Evolutionary conservation across 75 land plant genomes (phyloP).

Genomic region (Cunninghamia lanceolata): DNA sequence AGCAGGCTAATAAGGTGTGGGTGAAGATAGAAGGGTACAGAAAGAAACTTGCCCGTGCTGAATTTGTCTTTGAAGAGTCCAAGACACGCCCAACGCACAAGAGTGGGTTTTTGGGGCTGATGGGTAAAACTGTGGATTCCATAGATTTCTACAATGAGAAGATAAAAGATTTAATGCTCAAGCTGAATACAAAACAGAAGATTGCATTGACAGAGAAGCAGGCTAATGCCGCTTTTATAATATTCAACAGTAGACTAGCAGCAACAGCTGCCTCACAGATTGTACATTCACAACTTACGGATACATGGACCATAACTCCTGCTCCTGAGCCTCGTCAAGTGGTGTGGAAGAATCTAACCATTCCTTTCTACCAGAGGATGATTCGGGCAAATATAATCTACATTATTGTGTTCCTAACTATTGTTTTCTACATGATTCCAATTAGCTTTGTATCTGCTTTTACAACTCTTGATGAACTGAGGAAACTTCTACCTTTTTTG

Average conservation of each 20-base stretch:
- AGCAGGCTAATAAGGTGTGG: slow-evolving; percentile 64
- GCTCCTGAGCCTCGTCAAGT: slow-evolving; percentile 90
- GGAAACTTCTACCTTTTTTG: slow-evolving; percentile 62
- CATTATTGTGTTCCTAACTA: slow-evolving; percentile 50
- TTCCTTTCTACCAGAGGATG: slow-evolving; percentile 39
- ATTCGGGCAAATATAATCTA: slow-evolving; percentile 53
- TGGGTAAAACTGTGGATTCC: slow-evolving; percentile 74
- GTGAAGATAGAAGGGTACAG: slow-evolving; percentile 54
- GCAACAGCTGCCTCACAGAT: slow-evolving; percentile 76
- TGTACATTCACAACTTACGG: slow-evolving; percentile 51
- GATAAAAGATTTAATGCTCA: slow-evolving; percentile 49
- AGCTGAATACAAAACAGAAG: slow-evolving; percentile 58
- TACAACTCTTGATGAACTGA: slow-evolving; percentile 66
- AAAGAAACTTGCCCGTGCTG: slow-evolving; percentile 70
- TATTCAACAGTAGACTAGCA: slow-evolving; percentile 65
- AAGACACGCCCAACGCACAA: slow-evolving; percentile 59
- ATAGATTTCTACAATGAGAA: slow-evolving; percentile 59
- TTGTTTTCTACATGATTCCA: slow-evolving; percentile 92
- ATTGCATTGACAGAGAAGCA: slow-evolving; percentile 53
- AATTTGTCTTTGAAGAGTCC: slow-evolving; percentile 51
- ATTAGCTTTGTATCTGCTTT: slow-evolving; percentile 70
- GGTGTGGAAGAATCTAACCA: slow-evolving; percentile 59
- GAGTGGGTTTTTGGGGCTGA: slow-evolving; percentile 69
- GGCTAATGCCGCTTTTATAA: slow-evolving; percentile 52
- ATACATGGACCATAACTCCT: slow-evolving; percentile 62